A percentile compares a stretch with the other conserved stretches of the same genome.
phyloP scores from a whole-genome alignment of 2,329 filamentous ascomycete species.

The Colletotrichum chlorophyti region DNA sequence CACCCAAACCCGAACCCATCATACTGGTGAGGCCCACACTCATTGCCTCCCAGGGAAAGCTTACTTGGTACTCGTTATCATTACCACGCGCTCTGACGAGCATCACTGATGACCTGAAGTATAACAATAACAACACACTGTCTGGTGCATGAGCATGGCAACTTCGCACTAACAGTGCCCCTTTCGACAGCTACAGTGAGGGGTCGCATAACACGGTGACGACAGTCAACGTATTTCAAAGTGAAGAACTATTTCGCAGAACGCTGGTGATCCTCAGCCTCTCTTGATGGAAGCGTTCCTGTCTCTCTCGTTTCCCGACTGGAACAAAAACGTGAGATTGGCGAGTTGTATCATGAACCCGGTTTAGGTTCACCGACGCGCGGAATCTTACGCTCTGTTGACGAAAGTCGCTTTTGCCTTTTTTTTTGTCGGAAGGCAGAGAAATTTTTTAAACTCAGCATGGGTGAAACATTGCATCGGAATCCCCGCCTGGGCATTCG shows the following conservation, averaged over 20 bases:
- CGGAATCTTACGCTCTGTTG: conserved; percentile 1
- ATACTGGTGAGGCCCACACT: no score
- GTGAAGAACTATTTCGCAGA: not conserved
- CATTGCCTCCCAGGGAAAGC: no score
- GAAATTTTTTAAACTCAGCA: conserved; percentile 24
- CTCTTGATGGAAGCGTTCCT: not conserved
- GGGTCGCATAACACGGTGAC: not conserved
- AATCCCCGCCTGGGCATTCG: conserved; percentile 25
- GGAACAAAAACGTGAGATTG: no score
- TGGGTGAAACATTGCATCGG: conserved; percentile 27
- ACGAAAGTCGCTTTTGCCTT: not conserved
- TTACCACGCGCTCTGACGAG: no score
- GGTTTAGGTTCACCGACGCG: conserved; percentile 1
- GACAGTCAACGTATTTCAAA: not conserved
- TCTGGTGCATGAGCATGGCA: not conserved
- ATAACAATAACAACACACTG: no score
- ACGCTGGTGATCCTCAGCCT: not conserved
- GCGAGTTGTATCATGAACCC: no score
- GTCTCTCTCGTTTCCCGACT: not conserved
- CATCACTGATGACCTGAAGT: no score
- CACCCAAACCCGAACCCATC: conserved; percentile 3
- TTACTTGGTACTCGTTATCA: no score
- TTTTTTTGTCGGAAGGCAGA: conserved; percentile 12
- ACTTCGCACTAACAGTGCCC: not conserved
- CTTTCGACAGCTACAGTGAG: not conserved